Percentiles rank a stretch among this genome's conserved stretches.
Conservation (phyloP, 371 early-diverging fungal species). For the Nematocida sp. region DNA sequence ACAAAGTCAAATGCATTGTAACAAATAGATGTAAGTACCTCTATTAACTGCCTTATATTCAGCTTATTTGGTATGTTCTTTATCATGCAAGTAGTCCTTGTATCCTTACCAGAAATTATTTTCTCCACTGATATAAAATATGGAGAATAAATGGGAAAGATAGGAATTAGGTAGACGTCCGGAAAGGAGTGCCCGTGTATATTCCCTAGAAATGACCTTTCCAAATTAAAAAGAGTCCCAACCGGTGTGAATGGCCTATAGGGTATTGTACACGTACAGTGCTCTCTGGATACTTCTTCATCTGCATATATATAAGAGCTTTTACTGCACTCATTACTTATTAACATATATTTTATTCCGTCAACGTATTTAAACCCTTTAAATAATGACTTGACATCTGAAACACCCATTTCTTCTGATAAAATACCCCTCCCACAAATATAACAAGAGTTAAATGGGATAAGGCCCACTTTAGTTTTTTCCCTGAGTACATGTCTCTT, state of each 20-base stretch:
- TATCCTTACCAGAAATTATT: conserved; percentile 71
- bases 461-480: neutral
- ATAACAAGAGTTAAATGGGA: conserved; percentile 7
- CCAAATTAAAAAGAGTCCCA: conserved; percentile 27
- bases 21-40: conserved; percentile 77
- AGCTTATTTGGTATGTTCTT: conserved; percentile 85
- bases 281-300: neutral
- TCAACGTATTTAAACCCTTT: conserved; percentile 47
- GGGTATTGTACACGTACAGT: conserved; percentile 24
- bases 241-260: conserved; percentile 8
- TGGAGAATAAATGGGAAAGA: conserved; percentile 25
- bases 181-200: neutral
- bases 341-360: conserved; percentile 37
- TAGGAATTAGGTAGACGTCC: neutral
- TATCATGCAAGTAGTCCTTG: conserved; percentile 81
- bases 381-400: conserved; percentile 48
- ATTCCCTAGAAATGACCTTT: conserved; percentile 12
- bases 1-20: conserved; percentile 77
- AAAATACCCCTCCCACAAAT: conserved; percentile 21
- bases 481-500: conserved; percentile 25
- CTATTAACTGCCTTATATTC: conserved; percentile 77
- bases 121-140: conserved; percentile 41
- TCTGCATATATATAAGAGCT: conserved; percentile 13
- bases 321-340: neutral
- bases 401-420: conserved; percentile 33